phyloP scores from a whole-genome alignment of 2,329 filamentous ascomycete genomes.

The Cryphonectria radicalis region DNA sequence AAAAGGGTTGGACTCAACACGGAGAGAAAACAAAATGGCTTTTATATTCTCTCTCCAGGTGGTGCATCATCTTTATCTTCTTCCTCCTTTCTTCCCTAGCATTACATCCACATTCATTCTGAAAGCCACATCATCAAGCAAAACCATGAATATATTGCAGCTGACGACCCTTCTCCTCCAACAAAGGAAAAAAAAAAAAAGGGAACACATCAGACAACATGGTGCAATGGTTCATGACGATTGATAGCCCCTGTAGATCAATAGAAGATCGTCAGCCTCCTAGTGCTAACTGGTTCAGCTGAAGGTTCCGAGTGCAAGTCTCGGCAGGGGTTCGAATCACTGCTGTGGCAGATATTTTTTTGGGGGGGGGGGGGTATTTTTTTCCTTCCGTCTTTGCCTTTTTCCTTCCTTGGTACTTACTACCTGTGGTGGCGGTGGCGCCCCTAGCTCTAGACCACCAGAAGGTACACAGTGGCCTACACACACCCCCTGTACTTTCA shows the following conservation, averaged over 20 bases:
- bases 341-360: not conserved
- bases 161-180: not conserved
- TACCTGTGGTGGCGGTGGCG: too few relatives aligned
- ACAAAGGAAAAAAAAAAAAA: not conserved
- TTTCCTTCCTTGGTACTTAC: not conserved
- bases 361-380: too few relatives aligned
- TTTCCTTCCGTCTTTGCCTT: too few relatives aligned
- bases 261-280: constrained; percentile 31
- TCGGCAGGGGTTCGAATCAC: constrained; percentile 20
- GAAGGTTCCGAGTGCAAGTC: constrained; percentile 32
- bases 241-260: constrained; percentile 27
- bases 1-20: not conserved
- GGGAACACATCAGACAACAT: not conserved
- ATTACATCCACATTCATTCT: not conserved
- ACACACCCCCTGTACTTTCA: not conserved
- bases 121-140: not conserved
- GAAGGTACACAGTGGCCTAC: not conserved
- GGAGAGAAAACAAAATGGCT: not conserved
- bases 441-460: too few relatives aligned
- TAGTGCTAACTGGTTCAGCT: constrained; percentile 17
- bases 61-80: not conserved
- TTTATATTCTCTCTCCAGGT: not conserved
- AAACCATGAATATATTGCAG: not conserved
- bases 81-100: not conserved
- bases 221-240: not conserved